Evolutionary conservation across 2,329 filamentous ascomycete genomes (phyloP).

Genomic region (Exophiala alcalophila): DNA sequence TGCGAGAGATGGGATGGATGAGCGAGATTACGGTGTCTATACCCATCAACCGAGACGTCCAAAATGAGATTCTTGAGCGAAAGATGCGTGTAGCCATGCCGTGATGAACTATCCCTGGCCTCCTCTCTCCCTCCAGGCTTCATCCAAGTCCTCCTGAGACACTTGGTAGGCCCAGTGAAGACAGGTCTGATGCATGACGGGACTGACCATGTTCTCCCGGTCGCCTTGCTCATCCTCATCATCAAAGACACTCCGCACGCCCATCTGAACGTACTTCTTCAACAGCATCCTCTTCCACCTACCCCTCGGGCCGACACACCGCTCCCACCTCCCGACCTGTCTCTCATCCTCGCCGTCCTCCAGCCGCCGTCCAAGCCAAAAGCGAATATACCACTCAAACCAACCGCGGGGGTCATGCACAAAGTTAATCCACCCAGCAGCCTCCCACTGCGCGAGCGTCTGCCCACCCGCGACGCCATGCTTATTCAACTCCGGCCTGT

Average conservation of each 20-base stretch:
- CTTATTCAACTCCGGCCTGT: conserved; percentile 52
- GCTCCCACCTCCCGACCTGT: conserved; percentile 52
- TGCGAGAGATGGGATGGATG: too few relatives aligned
- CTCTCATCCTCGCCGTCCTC: conserved; percentile 54
- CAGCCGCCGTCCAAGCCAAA: conserved; percentile 51
- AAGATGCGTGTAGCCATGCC: too few relatives aligned
- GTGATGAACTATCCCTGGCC: too few relatives aligned
- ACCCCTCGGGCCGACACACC: conserved; percentile 51
- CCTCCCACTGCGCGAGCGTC: conserved; percentile 56
- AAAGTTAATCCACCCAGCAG: conserved; percentile 55
- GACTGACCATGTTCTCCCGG: conserved; percentile 43
- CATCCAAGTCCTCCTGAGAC: conserved; percentile 50
- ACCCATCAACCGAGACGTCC: too few relatives aligned
- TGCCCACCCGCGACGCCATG: conserved; percentile 54
- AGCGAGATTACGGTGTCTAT: too few relatives aligned
- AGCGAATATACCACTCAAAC: conserved; percentile 58
- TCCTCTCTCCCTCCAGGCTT: conserved; percentile 40
- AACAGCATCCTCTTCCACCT: conserved; percentile 52
- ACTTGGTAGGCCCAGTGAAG: conserved; percentile 57
- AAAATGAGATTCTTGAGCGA: too few relatives aligned
- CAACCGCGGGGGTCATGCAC: conserved; percentile 53
- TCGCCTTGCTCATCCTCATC: conserved; percentile 19
- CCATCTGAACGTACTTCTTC: conserved; percentile 50
- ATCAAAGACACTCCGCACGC: conserved; percentile 51
- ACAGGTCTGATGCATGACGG: conserved; percentile 57